These are phyloP conservation scores for Pisolithus albus DNA, from an alignment of 768 basidiomycete genomes.

Conservation along the genomic window DNA sequence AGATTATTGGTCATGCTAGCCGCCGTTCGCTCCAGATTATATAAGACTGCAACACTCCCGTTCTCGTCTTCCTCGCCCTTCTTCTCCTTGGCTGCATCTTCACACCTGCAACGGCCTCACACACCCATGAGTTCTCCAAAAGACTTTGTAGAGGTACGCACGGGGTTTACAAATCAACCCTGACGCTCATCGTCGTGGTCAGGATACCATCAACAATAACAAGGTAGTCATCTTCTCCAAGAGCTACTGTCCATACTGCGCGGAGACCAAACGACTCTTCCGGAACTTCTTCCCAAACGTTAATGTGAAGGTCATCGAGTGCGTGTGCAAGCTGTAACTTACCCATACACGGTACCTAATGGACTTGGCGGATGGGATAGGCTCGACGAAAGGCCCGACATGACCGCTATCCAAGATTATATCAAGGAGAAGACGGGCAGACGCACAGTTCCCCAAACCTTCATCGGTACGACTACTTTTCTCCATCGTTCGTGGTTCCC, in stretches of 20 bases:
- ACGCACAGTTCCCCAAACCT: constrained; percentile 70
- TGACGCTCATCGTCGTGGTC: constrained; percentile 20
- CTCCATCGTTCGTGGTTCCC: not conserved
- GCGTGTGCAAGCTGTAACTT: constrained; percentile 12
- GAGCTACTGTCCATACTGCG: constrained; percentile 48
- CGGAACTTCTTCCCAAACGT: constrained; percentile 32
- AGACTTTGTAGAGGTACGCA: not conserved
- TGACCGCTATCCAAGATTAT: constrained; percentile 58
- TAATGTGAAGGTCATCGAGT: constrained; percentile 42
- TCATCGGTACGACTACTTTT: constrained; percentile 46
- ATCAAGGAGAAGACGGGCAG: constrained; percentile 57
- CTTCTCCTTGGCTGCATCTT: too few species aligned
- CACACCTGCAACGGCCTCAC: too few species aligned
- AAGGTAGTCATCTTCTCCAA: constrained; percentile 59
- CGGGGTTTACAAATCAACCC: constrained; percentile 17
- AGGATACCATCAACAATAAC: constrained; percentile 44
- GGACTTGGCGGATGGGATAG: constrained; percentile 25
- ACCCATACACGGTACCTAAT: not conserved
- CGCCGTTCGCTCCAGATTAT: too few species aligned
- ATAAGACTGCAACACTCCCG: too few species aligned
- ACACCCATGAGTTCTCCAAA: not conserved
- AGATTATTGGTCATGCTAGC: too few species aligned
- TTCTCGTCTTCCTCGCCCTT: too few species aligned
- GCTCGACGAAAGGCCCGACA: constrained; percentile 55
- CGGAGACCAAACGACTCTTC: constrained; percentile 43